Percentiles rank a stretch among this genome's conserved stretches.
phyloP scores from a whole-genome alignment of 2,329 filamentous ascomycete genomes.

The Fonsecaea monophora region DNA sequence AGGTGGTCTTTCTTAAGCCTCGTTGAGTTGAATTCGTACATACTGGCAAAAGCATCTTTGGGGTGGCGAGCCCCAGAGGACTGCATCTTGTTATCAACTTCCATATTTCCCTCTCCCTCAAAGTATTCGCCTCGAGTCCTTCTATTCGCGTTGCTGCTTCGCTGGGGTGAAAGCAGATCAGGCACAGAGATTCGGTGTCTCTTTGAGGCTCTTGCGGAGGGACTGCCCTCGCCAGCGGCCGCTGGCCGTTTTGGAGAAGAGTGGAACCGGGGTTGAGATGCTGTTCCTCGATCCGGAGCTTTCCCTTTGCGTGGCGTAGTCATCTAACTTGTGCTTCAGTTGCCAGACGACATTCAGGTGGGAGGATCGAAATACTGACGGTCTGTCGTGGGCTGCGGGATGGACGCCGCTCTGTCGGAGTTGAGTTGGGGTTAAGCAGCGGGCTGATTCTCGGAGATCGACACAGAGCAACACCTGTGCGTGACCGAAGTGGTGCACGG shows the following conservation, averaged over 20 bases:
- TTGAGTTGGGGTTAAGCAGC: not conserved
- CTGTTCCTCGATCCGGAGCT: conserved; percentile 31
- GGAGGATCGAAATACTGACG: conserved; percentile 26
- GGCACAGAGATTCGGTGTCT: conserved; percentile 34
- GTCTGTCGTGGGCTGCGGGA: conserved; percentile 16
- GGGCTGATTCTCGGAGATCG: not conserved
- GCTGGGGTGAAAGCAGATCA: conserved; percentile 33
- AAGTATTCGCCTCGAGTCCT: conserved; percentile 8
- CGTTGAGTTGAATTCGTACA: conserved; percentile 60
- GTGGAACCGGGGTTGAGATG: conserved; percentile 21
- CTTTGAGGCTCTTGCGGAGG: conserved; percentile 30
- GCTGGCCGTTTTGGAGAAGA: conserved; percentile 25
- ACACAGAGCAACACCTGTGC: not conserved
- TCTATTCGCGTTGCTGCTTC: conserved; percentile 29
- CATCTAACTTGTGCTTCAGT: conserved; percentile 35
- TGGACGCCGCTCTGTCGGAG: conserved; percentile 1
- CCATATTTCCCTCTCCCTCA: conserved; percentile 20
- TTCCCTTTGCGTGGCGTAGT: conserved; percentile 36
- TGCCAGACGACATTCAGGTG: conserved; percentile 4
- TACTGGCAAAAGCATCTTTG: conserved; percentile 51
- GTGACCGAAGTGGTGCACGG: conserved; percentile 1
- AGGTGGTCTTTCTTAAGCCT: conserved; percentile 47
- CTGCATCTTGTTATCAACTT: conserved; percentile 32
- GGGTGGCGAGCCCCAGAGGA: conserved; percentile 36
- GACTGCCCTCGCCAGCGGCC: conserved; percentile 22